These are phyloP conservation scores for Notholithocarpus densiflorus DNA, from an alignment of 306 rosid species.

Conservation along the genomic window DNA sequence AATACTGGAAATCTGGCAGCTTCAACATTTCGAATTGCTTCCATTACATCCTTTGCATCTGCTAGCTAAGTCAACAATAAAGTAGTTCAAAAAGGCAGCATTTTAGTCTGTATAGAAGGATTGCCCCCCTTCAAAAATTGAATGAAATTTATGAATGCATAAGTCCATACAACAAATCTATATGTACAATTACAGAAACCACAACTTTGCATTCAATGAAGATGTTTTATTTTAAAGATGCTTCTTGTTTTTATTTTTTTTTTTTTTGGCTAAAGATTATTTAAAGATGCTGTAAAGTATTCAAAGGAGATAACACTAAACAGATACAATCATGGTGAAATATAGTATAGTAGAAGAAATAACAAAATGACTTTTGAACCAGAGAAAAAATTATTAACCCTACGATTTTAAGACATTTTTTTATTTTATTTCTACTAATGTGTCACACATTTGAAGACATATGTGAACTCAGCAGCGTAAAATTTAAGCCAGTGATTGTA, in stretches of 20 bases:
- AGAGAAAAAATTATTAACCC: not conserved
- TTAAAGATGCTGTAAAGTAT: not conserved
- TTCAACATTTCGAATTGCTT: constrained; percentile 56
- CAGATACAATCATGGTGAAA: not conserved
- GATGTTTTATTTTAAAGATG: not conserved
- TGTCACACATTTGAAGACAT: too few relatives aligned
- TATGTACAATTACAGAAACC: not conserved
- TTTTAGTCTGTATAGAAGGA: not conserved
- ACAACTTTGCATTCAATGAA: not conserved
- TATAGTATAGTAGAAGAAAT: not conserved
- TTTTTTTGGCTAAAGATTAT: too few relatives aligned
- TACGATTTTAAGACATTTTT: not conserved
- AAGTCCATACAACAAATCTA: not conserved
- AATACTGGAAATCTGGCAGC: constrained; percentile 80
- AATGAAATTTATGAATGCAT: not conserved
- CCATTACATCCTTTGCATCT: constrained; percentile 87
- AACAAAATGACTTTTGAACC: not conserved
- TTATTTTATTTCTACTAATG: too few relatives aligned
- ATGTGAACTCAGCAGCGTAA: too few relatives aligned
- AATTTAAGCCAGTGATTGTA: too few relatives aligned
- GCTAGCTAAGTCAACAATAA: constrained; percentile 55
- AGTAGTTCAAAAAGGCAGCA: not conserved
- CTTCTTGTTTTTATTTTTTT: too few relatives aligned
- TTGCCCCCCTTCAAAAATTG: not conserved
- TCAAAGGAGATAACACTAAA: not conserved